These are phyloP conservation scores for Oenanthe javanica DNA, from an alignment of 140 eudicot genomes.

Conservation along the genomic window DNA sequence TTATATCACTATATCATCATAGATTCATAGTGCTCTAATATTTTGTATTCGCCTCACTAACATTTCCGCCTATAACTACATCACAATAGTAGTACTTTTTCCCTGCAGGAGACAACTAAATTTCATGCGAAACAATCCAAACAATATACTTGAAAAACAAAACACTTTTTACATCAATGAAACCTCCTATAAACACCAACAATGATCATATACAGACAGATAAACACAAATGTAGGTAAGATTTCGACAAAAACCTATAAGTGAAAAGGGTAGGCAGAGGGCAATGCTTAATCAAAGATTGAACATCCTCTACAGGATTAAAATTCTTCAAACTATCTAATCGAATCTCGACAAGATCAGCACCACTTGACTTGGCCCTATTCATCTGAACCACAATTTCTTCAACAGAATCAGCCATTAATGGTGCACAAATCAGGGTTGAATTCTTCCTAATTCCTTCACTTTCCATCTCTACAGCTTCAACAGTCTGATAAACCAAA, in stretches of 20 bases:
- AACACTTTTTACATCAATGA: not conserved
- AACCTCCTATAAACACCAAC: not conserved
- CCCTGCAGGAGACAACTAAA: not conserved
- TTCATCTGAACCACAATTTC: slow-evolving; percentile 49
- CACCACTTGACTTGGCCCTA: slow-evolving; percentile 58
- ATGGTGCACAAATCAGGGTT: slow-evolving; percentile 75
- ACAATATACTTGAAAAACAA: not conserved
- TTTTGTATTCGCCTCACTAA: not conserved
- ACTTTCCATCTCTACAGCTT: slow-evolving; percentile 20
- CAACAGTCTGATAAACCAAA: slow-evolving; percentile 4
- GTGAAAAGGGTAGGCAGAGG: slow-evolving; percentile 85
- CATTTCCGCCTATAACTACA: not conserved
- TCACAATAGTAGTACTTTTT: not conserved
- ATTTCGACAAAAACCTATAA: slow-evolving; percentile 45
- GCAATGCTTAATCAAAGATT: slow-evolving; percentile 35
- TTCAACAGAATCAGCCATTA: slow-evolving; percentile 83
- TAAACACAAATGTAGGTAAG: not conserved
- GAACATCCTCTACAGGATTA: slow-evolving; percentile 39
- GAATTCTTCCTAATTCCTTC: slow-evolving; percentile 36
- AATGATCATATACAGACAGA: not conserved
- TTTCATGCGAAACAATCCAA: not conserved
- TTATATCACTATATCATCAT: not conserved
- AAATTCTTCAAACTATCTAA: slow-evolving; percentile 68
- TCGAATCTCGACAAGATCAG: slow-evolving; percentile 83
- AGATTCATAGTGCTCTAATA: not conserved